Evolutionary conservation across 1,139 yeast species (phyloP), one percentile per base, ranked within the genome.

Genomic region (Magnusiomyces paraingens): DNA sequence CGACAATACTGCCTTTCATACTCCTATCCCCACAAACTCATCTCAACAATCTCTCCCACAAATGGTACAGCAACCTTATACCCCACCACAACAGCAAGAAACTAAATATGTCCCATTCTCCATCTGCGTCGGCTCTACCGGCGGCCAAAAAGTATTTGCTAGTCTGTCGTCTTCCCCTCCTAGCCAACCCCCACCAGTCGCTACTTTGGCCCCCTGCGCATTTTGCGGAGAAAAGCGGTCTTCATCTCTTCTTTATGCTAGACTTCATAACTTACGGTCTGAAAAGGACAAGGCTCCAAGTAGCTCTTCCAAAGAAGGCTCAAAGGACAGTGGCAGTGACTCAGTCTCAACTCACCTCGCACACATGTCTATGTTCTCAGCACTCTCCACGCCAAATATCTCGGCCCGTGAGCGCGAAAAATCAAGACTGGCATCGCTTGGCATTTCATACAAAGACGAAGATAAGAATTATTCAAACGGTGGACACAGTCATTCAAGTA

Each of bases 151-250:
- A 22, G 49, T 46, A 3, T 46, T 8, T 35, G 49, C 49, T 5
- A 46, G 26, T 8, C 36, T 55, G 2, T 44, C 40, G n/a, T 51
- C 40, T 14, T 21, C 44, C 12, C 47, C 40, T 36, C 42, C 35
- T 3, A 61, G 66, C 4, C 67, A 70, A 51, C 72, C 79, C 5
- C 79, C 81, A 1, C 95, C 95, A 0, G 84, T 87, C 46, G 95
- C 96, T 0, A 78, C 84, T 18, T 73, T 77, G 54, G 81, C 82
- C 2, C 81, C 89, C 2, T 91, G 98, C 70, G 77, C 90, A 8
- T 74, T 90, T 51, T 91, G 97, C 72, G 93, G 90, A 10, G 96
- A 90, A 67, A 65, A 72, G 15, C 76, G 94, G 58, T 78, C 79
- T 62, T 87, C 82, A 61, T 77, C 81, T 56, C 73, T 87, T 58